phyloP scores from a whole-genome alignment of 164 flowering plant genomes.

The Euptelea pleiosperma region DNA sequence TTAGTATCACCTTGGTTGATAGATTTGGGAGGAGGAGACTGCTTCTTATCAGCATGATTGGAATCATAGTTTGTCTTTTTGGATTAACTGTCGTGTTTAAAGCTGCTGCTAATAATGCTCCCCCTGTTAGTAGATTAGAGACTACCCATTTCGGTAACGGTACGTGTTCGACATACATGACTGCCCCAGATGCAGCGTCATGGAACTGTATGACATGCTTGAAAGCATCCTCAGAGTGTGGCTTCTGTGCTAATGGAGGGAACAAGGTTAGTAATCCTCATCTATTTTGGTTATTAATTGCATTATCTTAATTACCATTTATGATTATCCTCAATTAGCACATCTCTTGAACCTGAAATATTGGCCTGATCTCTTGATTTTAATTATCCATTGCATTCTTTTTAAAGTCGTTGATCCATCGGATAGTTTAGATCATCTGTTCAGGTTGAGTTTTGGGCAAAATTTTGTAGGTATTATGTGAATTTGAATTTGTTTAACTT shows the following conservation, averaged over 20 bases:
- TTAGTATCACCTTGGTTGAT: constrained; percentile 71
- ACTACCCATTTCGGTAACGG: constrained; percentile 53
- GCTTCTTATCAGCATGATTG: constrained; percentile 62
- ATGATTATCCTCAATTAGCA: no score
- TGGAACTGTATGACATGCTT: constrained; percentile 86
- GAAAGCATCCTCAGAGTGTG: constrained; percentile 46
- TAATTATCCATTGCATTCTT: no score
- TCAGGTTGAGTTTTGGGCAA: no score
- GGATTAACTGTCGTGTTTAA: constrained; percentile 37
- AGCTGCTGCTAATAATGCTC: constrained; percentile 45
- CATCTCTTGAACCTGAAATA: no score
- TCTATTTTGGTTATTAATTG: no score
- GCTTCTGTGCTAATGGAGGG: constrained; percentile 50
- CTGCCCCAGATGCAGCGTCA: constrained; percentile 23
- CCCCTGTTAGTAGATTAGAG: constrained; percentile 33
- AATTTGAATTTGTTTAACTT: no score
- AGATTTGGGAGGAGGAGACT: constrained; percentile 65
- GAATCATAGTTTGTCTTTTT: constrained; percentile 50
- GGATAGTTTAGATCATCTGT: no score
- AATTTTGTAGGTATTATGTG: no score
- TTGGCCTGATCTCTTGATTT: no score
- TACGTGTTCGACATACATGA: constrained; percentile 44
- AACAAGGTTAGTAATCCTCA: constrained; percentile 42
- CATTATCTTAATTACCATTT: no score
- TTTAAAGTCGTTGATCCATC: no score